Evolutionary conservation across 1,284 basidiomycete species (phyloP), one percentile per base, ranked within the genome.

Genomic region (Lignosus rhinocerotis): DNA sequence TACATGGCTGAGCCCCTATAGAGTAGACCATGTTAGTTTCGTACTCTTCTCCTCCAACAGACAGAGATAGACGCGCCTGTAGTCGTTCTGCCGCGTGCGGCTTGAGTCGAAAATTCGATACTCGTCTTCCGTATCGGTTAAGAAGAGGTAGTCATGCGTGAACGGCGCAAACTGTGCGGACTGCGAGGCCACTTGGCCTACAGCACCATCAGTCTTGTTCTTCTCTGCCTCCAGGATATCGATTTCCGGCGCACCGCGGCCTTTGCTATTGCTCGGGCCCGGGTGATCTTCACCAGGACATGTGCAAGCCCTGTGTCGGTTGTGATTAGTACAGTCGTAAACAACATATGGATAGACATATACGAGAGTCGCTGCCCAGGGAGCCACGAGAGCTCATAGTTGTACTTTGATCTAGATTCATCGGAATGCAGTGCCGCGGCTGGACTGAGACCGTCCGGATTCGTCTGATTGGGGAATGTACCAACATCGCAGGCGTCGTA

Each of bases 161-260:
- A 87, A 88, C 3, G 87, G 87, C 75, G 87, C 73, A 63, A 87
- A 87, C 70, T 88, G 86, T 2, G 82, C 78, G 2, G 84, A 86
- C 63, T 85, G 79, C 5, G 85, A 87, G 6, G 84, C 81, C 8
- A 84, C 82, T 69, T 83, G 79, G 17, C 81, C 84, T 4, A 67
- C 66, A 16, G 66, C 71, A 32, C 56, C 65, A 6, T 62, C 63
- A 6, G 78, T 74, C 69, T 85, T 87, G 75, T 82, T 79, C 62
- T 77, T 78, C 64, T 86, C 80, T 6, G 89, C 90, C 71, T 93
- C 91, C 58, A 93, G 80, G 41, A 93, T 76, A 74, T 93, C 91
- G 56, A 96, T 94, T 74, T 96, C 93, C 6, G 93, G 94, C 0
- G 93, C 91, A 0, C 87, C 80, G 33, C 94, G 83, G 16, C 92